Base-by-base conservation (phyloP, 768 basidiomycete species). In the Rhizopogon vesiculosus region DNA sequence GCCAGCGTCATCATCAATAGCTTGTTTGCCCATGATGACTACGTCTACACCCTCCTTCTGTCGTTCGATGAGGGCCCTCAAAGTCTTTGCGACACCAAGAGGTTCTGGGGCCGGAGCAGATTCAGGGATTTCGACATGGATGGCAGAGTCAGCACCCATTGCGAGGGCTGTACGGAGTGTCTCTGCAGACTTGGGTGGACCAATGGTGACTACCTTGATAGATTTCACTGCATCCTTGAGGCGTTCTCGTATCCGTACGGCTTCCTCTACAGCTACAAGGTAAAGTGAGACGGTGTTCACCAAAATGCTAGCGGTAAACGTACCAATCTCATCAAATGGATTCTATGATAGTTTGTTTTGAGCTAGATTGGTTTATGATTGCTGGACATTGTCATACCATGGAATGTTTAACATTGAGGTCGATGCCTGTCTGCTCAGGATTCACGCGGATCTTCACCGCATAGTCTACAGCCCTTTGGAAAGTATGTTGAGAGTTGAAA, bases 361-460 rank as follows among this genome's bases (percentile, higher is more conserved):
- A 49, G 46, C 56, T 42, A 25, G 33, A 57, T 8, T 18, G 35
- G 58, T 19, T 19, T 38, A 33, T 12, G 19, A 8, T 3, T 13
- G 22, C 12, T 38, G 41, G 33, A 39, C 12, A 7, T 41, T 42
- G 8, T 63, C 86, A 62, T 61, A 94, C 96, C 95, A 99, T 98
- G 2, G 93, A 95, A 74, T 99, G 97, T 80, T 99, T 99, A 63
- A 97, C 96, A 70, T 89, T 93, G 54, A 91, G 87, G 77, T 99
- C 96, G 42, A 99, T 85, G 13, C 94, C 97, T 38, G 93, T 97
- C 67, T 97, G 93, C 61, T 89, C 86, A 6, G 93, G 83, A 69
- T 96, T 96, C 49, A 99, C 93, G 51, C 96, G 90, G 75, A 99
- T 97, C 80, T 98, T 98, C 73, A 96, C 93, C 3, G 93, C 89